Evolutionary conservation across 2,329 filamentous ascomycete genomes (phyloP).

Genomic region (Monilinia vaccinii-corymbosi): DNA sequence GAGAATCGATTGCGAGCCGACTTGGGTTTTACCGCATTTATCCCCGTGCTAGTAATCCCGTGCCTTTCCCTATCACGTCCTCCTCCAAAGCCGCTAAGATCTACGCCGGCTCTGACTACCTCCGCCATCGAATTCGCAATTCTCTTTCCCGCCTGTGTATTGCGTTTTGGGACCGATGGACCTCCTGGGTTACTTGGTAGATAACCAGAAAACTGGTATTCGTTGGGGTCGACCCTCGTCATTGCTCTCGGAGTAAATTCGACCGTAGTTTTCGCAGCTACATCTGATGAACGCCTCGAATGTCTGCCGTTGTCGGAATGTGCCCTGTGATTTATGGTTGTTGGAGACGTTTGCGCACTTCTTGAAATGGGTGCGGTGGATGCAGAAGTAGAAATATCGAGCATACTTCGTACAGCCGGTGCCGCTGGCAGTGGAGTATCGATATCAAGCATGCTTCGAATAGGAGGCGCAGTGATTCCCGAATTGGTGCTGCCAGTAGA

Average conservation of each 20-base stretch:
- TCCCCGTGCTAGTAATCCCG: conserved; percentile 17
- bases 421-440: conserved; percentile 25
- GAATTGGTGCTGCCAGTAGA: conserved; percentile 9
- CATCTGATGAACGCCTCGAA: conserved; percentile 45
- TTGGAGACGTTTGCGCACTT: conserved; percentile 41
- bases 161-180: conserved; percentile 39
- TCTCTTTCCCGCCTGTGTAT: conserved; percentile 38
- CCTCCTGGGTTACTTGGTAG: conserved; percentile 39
- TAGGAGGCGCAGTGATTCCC: conserved; percentile 35
- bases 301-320: conserved; percentile 25
- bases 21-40: conserved; percentile 22
- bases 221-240: conserved; percentile 35
- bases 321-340: conserved; percentile 32
- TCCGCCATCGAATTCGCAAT: conserved; percentile 40
- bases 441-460: conserved; percentile 59
- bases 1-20: conserved; percentile 27
- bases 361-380: conserved; percentile 32
- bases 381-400: conserved; percentile 39
- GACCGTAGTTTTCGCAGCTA: conserved; percentile 38
- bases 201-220: conserved; percentile 55
- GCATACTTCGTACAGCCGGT: conserved; percentile 51
- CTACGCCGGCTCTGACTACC: conserved; percentile 40
- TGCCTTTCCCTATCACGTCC: conserved; percentile 22
- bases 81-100: conserved; percentile 37
- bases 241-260: conserved; percentile 34